Evolutionary conservation across 2,329 filamentous ascomycete species (phyloP), one percentile per base, ranked within the genome.

Genomic region (Lachnellula subtilissima): DNA sequence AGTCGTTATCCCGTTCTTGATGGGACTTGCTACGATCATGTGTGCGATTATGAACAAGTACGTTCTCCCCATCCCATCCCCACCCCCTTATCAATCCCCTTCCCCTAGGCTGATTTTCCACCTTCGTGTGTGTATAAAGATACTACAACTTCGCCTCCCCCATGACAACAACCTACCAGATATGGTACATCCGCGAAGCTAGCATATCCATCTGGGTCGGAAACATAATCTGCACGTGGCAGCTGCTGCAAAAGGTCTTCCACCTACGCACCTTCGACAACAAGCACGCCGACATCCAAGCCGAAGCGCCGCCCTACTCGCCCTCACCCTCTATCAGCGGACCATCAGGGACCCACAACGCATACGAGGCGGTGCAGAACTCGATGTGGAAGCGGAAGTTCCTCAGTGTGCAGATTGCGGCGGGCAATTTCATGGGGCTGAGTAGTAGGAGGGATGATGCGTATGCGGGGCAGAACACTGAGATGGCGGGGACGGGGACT

Each of bases 11-110:
- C 37, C 37, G 4, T 80, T 80, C 62, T 70, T 71, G 2, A 70
- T 81, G 23, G 78, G 78, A n/a, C 66, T 76, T 51, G 80, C 81
- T 67, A 73, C 80, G 45, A 78, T 84, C 35, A 69, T 78, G n/a
- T 75, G 73, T 2, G 76, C 77, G 12, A 70, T 77, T 36, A 71
- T 84, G 14, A 79, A 74, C 14, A 78, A 78, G 62, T 69, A 73
- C 47, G 73, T 59, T 37, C 14, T 12, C 22, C 43, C 12, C 15
- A 23, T 15, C 9, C 19, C 28, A 51, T 22, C 55, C 17, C 9
- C 19, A 19, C 2, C 19, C 19, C 19, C 2, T 19, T 19, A 19
- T 2, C 19, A 19, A 19, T 19, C 19, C 19, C 19, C 19, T 19
- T 19, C 2, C 19, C 19, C 19, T 19, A 19, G 11, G 28, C 15